Evolutionary conservation across 108 stramenopile genomes (phyloP).

Genomic region (Pseudonitzschia multiseries): DNA sequence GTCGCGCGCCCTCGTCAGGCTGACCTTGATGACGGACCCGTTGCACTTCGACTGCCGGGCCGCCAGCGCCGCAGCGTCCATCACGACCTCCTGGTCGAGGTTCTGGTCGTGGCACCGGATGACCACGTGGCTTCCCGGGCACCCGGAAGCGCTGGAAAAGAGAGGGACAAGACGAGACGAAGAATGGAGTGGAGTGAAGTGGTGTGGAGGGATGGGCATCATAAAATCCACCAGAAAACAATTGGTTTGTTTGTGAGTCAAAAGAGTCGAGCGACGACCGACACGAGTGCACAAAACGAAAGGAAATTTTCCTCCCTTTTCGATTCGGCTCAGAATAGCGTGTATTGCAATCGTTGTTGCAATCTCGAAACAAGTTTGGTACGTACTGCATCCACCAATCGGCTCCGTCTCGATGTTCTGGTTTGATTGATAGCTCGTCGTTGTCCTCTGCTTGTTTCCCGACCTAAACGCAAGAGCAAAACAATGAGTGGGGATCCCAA

Average conservation of each 20-base stretch:
- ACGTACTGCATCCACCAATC: slow-evolving; percentile 87
- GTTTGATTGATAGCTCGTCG: slow-evolving; percentile 71
- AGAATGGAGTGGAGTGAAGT: no score
- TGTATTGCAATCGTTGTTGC: neutral
- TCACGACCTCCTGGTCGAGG: slow-evolving; percentile 60
- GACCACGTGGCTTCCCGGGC: slow-evolving; percentile 87
- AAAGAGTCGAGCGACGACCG: neutral
- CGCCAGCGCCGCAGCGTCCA: slow-evolving; percentile 82
- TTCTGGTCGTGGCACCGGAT: slow-evolving; percentile 71
- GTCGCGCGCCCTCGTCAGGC: slow-evolving; percentile 78
- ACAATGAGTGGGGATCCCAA: neutral
- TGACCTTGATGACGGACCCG: slow-evolving; percentile 74
- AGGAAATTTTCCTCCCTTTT: no score
- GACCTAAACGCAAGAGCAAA: slow-evolving; percentile 44
- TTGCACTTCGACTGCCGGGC: slow-evolving; percentile 84
- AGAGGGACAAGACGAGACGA: no score
- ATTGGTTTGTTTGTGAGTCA: neutral
- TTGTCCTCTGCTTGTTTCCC: slow-evolving; percentile 89
- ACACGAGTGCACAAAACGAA: neutral
- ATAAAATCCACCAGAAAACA: no score
- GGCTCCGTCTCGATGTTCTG: slow-evolving; percentile 71
- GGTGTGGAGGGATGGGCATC: no score
- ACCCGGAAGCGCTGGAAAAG: slow-evolving; percentile 62
- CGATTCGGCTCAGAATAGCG: no score
- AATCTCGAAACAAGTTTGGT: slow-evolving; percentile 4